Evolutionary conservation across 192 early-diverging fungal species (phyloP).

Genomic region (Coemansia sp.): DNA sequence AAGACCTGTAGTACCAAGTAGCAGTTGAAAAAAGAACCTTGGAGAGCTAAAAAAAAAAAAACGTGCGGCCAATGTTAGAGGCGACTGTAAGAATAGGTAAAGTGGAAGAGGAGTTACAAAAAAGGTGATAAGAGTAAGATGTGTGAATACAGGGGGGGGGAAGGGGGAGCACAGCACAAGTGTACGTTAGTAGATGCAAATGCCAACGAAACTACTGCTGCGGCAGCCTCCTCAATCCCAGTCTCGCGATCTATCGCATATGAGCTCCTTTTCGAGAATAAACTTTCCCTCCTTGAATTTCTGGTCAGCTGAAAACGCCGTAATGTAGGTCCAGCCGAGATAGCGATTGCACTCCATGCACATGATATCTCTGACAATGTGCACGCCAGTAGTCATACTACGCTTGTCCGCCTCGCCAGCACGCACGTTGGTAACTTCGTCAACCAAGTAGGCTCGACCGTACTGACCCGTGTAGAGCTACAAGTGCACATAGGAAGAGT

Average conservation of each 20-base stretch:
- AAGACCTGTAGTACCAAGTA: neutral
- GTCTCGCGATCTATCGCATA: conserved; percentile 39
- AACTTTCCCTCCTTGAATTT: conserved; percentile 55
- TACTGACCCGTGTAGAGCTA: conserved; percentile 55
- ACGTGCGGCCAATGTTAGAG: neutral
- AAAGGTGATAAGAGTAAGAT: conserved; percentile 2
- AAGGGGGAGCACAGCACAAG: neutral
- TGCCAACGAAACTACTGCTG: neutral
- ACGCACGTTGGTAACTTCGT: conserved; percentile 39
- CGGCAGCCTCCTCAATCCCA: conserved; percentile 23
- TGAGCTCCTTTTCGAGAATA: conserved; percentile 45
- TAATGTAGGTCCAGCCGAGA: conserved; percentile 52
- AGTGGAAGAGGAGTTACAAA: neutral
- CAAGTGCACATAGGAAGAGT: neutral
- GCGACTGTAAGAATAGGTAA: neutral
- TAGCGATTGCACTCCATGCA: conserved; percentile 53
- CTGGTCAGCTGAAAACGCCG: conserved; percentile 37
- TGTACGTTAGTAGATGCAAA: neutral
- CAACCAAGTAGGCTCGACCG: conserved; percentile 39
- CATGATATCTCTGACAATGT: conserved; percentile 46
- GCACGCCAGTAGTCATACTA: conserved; percentile 49
- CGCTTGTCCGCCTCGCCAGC: conserved; percentile 48
- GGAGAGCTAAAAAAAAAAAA: neutral
- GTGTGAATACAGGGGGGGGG: neutral
- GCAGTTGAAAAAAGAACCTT: neutral